A percentile compares a stretch with the other conserved stretches of the same genome.
phyloP scores from a whole-genome alignment of 2,329 filamentous ascomycete species.

The Grosmannia penicillata region DNA sequence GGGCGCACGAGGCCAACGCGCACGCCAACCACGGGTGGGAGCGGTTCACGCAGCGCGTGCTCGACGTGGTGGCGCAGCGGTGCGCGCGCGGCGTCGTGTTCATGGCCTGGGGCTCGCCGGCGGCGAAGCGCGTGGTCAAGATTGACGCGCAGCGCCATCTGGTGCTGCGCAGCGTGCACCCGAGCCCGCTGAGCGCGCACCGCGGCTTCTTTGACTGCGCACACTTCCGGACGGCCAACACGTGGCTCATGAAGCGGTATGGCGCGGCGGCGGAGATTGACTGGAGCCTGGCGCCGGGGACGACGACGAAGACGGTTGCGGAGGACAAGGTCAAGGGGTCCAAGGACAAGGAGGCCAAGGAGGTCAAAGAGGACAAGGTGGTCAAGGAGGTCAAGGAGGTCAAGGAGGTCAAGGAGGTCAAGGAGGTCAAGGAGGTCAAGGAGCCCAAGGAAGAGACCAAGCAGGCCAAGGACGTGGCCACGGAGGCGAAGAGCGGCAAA shows the following conservation, averaged over 20 bases:
- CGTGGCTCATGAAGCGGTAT: constrained; percentile 69
- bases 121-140: constrained; percentile 61
- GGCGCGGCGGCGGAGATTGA: constrained; percentile 70
- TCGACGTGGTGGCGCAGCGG: constrained; percentile 70
- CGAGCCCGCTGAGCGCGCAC: constrained; percentile 76
- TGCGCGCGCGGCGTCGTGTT: constrained; percentile 78
- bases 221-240: constrained; percentile 70
- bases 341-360: constrained; percentile 12
- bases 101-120: constrained; percentile 82
- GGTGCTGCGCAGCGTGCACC: constrained; percentile 77
- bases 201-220: constrained; percentile 72
- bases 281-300: constrained; percentile 49
- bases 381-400: background rate
- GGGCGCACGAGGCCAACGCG: constrained; percentile 73
- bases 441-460: background rate
- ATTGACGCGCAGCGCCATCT: constrained; percentile 62
- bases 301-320: constrained; percentile 9
- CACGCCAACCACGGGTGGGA: constrained; percentile 88
- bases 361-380: constrained; percentile 7
- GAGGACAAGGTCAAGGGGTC: constrained; percentile 2
- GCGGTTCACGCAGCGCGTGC: constrained; percentile 76
- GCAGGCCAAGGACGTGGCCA: background rate
- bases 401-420: background rate
- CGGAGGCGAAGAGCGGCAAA: constrained; percentile 1
- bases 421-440: too few species aligned